Evolutionary conservation across 2,329 filamentous ascomycete genomes (phyloP), one percentile per base, ranked within the genome.

Genomic region (Aspergillus sp.): DNA sequence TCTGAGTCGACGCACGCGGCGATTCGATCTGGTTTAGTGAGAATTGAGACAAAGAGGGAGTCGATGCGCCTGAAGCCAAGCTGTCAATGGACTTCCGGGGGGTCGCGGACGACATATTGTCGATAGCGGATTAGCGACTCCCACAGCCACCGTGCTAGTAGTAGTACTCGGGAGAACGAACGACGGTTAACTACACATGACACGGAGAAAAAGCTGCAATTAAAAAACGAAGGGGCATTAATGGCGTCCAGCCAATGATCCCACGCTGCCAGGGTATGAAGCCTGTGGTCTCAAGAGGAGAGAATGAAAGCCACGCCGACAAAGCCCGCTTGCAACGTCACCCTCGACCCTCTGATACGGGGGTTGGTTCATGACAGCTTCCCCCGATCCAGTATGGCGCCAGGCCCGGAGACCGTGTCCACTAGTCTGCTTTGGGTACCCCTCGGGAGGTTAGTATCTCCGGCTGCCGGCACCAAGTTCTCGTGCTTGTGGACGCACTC

Each of bases 21-120:
- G 72, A 76, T 52, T 78, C 76, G 49, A 76, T 63, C 62, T 75
- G 74, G n/a, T 61, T 67, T 28, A 70, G 68, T 12, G 72, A 72
- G 60, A 69, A 84, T 64, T 89, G 86, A 61, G 80, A 76, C 43
- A 84, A 79, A 28, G 81, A 77, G 43, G 78, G 77, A 12, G 80
- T 80, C 28, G 84, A 81, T 15, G 84, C 81, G 45, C 82, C 77
- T 28, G 85, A 81, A 13, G 85, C 81, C 67, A 89, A 76, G 71
- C 85, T 89, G 76, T 90, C 87, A 70, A 87, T 82, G 65, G 87
- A 89, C 78, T 87, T 88, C 70, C 86, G 84, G 67, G 85, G 84
- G 66, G 78, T 83, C 56, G 83, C 84, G 66, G 85, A 82, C 72
- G 83, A 86, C 87, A 89, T 90, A 77, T 74, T 72, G 74, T 81